Conservation (phyloP, 805 yeast genomes). For the Scheffersomyces ergatensis region DNA sequence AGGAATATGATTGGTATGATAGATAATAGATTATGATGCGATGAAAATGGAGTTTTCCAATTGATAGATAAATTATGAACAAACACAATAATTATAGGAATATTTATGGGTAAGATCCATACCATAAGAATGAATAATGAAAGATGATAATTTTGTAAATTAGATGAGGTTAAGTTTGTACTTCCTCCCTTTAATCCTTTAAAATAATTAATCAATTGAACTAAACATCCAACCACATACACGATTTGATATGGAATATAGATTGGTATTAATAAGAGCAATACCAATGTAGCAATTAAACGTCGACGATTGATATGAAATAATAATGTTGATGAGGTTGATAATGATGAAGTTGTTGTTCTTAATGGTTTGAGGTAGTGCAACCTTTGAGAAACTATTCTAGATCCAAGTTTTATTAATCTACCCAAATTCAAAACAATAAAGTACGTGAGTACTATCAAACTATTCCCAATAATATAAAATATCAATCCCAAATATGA, state of each 20-base stretch:
- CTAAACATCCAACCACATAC: conserved; percentile 54
- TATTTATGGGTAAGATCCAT: conserved; percentile 76
- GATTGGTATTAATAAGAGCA: conserved; percentile 42
- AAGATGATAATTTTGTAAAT: conserved; percentile 52
- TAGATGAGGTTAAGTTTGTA: background rate
- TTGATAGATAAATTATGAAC: conserved; percentile 71
- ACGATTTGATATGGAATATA: conserved; percentile 84
- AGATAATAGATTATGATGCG: conserved; percentile 82
- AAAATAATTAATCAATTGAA: conserved; percentile 57
- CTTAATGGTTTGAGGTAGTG: too few species aligned
- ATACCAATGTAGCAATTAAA: conserved; percentile 5
- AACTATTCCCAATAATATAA: conserved; percentile 34
- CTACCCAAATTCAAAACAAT: background rate
- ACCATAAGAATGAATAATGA: conserved; percentile 65
- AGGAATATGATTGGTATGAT: conserved; percentile 68
- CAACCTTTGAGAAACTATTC: too few species aligned
- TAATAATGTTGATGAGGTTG: background rate
- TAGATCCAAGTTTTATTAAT: background rate
- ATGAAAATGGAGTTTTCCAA: conserved; percentile 82
- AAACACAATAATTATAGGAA: conserved; percentile 79
- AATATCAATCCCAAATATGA: conserved; percentile 63
- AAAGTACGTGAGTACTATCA: conserved; percentile 5
- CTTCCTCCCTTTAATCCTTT: conserved; percentile 19
- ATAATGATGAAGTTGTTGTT: background rate
- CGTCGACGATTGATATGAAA: conserved; percentile 8